Percentiles rank a stretch among this genome's conserved stretches.
Conservation (phyloP, 768 basidiomycete species). For the Russula ochroleuca region DNA sequence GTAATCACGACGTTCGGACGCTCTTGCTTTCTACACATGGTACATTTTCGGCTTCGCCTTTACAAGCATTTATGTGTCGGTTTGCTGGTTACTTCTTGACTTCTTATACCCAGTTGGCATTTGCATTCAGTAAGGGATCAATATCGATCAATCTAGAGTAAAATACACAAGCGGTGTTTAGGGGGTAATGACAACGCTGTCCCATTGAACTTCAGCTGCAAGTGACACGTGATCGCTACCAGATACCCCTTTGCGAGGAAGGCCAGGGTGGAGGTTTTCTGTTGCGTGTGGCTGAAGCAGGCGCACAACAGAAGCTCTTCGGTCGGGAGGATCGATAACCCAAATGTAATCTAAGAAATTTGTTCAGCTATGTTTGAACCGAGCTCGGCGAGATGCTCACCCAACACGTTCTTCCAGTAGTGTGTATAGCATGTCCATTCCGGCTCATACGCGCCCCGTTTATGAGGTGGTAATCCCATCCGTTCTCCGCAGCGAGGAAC, state of each 20-base stretch:
- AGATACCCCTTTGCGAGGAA: constrained; percentile 75
- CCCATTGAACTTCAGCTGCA: constrained; percentile 53
- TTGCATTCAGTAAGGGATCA: constrained; percentile 4
- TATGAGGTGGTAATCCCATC: constrained; percentile 36
- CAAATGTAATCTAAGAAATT: constrained; percentile 79
- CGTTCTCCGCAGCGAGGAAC: constrained; percentile 46
- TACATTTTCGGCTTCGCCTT: constrained; percentile 7
- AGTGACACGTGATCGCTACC: constrained; percentile 87
- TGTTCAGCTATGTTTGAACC: constrained; percentile 6
- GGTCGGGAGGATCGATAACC: constrained; percentile 47
- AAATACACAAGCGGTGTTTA: background rate
- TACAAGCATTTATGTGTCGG: constrained; percentile 5
- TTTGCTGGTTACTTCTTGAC: constrained; percentile 14
- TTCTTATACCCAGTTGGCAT: constrained; percentile 19
- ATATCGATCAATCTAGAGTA: constrained; percentile 6
- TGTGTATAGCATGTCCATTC: constrained; percentile 87
- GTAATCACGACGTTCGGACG: constrained; percentile 13
- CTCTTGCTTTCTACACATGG: background rate
- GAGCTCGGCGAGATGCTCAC: constrained; percentile 38
- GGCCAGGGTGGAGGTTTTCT: constrained; percentile 59
- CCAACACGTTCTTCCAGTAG: constrained; percentile 79
- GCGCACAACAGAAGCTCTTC: constrained; percentile 40
- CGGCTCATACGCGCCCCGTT: constrained; percentile 65
- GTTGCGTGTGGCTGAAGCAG: constrained; percentile 60
- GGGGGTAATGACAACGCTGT: background rate